These are phyloP conservation scores for Zygosaccharomyces kombuchaensis DNA, from an alignment of 805 yeast genomes.

Conservation along the genomic window DNA sequence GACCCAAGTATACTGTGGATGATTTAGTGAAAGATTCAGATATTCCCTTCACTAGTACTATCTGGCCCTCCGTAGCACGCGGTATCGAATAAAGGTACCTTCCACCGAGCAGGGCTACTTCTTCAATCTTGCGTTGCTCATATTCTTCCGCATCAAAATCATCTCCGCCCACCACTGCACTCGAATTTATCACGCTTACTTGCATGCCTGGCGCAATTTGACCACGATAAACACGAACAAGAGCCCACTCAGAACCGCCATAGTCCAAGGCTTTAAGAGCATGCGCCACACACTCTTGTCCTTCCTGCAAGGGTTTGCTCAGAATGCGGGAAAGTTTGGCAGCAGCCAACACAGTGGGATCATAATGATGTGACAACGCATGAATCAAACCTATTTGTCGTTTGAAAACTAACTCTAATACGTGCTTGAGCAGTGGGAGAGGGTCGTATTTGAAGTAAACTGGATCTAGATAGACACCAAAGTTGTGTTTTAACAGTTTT, in stretches of 20 bases:
- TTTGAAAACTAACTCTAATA: constrained; percentile 53
- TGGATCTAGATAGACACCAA: constrained; percentile 43
- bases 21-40: constrained; percentile 52
- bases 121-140: constrained; percentile 36
- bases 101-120: constrained; percentile 58
- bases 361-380: constrained; percentile 18
- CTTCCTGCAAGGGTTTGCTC: constrained; percentile 1
- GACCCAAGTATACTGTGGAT: constrained; percentile 48
- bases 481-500: constrained; percentile 43
- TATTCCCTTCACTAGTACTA: constrained; percentile 65
- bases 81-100: constrained; percentile 58
- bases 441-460: constrained; percentile 49
- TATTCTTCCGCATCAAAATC: constrained; percentile 49
- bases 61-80: constrained; percentile 57
- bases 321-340: constrained; percentile 16
- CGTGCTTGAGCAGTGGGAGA: constrained; percentile 50
- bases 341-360: constrained; percentile 35
- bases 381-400: constrained; percentile 51
- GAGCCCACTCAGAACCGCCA: constrained; percentile 49
- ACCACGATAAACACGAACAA: constrained; percentile 64
- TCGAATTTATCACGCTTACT: constrained; percentile 50
- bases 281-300: constrained; percentile 38
- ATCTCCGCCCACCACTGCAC: constrained; percentile 17
- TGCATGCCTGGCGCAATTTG: constrained; percentile 43
- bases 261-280: constrained; percentile 56